Evolutionary conservation across 202 grass and related monocot species (phyloP), one percentile per base, ranked within the genome.

Genomic region (Panicum virgatum): DNA sequence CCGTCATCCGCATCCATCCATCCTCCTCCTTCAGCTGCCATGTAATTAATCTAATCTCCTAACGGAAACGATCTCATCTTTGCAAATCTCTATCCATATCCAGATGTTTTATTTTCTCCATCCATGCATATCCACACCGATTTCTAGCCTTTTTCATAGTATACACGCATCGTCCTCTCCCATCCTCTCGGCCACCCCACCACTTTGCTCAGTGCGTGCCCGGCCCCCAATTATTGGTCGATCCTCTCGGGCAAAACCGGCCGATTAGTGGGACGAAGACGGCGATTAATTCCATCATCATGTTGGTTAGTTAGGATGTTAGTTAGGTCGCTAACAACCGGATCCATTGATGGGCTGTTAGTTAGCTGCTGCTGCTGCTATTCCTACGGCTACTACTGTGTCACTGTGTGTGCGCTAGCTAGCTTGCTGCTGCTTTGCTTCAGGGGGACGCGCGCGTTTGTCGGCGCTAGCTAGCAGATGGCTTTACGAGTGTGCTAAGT

Each of bases 291-390:
- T 72, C 0, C 0, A 53, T n/a, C 18, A 52, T 52, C 29, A 22
- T 11, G 2, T 60, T 60, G 47, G 69, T 51, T 73, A 37, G 69
- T 73, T 73, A 36, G 46, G 69, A 10, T 34, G 69, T 73, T 37
- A 53, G 69, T 73, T 37, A 53, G 47, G 47, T 73, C 47, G 20
- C 47, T 53, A 73, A 73, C 69, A 73, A 53, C 69, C 69, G 47
- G 10, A 73, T 73, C 69, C 69, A 70, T 73, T 73, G 18, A 50
- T 72, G 26, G 45, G 18, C 0, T 29, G 6, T 0, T 4, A 12
- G 36, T 20, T n/a, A n/a, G 20, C n/a, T 37, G 12, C 38, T 9
- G 14, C 60, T 34, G 3, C 14, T 40, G 63, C 62, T 65, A 1
- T 34, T 40, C 19, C 36, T 48, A 29, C 43, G 6, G 46, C 13